These are phyloP conservation scores for Gossypium arboreum DNA, from an alignment of 345 rosid species.

Conservation along the genomic window DNA sequence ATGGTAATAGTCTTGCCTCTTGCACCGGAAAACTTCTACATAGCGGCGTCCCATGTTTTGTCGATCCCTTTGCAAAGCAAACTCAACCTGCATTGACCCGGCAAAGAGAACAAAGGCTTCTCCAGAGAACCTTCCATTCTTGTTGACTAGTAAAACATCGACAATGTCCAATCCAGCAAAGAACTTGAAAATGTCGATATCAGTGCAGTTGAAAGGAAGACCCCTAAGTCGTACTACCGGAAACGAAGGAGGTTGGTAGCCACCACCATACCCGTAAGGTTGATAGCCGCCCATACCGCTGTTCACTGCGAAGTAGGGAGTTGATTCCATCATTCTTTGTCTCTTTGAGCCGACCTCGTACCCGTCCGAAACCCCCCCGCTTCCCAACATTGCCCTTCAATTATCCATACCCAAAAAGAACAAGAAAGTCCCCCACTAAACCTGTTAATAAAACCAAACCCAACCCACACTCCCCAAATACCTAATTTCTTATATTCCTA, in stretches of 20 bases:
- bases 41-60: slow-evolving; percentile 89
- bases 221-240: slow-evolving; percentile 94
- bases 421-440: slow-evolving; percentile 76
- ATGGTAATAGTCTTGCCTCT: slow-evolving; percentile 73
- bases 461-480: slow-evolving; percentile 51
- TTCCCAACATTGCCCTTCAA: slow-evolving; percentile 97
- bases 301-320: slow-evolving; percentile 99
- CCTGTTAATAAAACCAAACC: slow-evolving; percentile 94
- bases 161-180: slow-evolving; percentile 90
- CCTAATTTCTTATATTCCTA: slow-evolving; percentile 29
- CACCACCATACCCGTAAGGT: slow-evolving; percentile 52
- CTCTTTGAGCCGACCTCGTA: slow-evolving; percentile 99
- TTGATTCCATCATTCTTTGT: slow-evolving; percentile 98
- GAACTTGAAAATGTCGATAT: slow-evolving; percentile 84
- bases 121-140: slow-evolving; percentile 76
- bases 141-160: slow-evolving; percentile 75
- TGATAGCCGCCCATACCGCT: slow-evolving; percentile 53
- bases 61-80: slow-evolving; percentile 81
- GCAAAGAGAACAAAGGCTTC: slow-evolving; percentile 89
- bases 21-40: slow-evolving; percentile 88
- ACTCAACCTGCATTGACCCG: slow-evolving; percentile 71
- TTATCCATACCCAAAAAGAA: slow-evolving; percentile 64
- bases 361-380: slow-evolving; percentile 95
- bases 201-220: slow-evolving; percentile 90
- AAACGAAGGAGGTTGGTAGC: slow-evolving; percentile 55